Conservation (phyloP, 2,329 filamentous ascomycete species). For the Onygena corvina region DNA sequence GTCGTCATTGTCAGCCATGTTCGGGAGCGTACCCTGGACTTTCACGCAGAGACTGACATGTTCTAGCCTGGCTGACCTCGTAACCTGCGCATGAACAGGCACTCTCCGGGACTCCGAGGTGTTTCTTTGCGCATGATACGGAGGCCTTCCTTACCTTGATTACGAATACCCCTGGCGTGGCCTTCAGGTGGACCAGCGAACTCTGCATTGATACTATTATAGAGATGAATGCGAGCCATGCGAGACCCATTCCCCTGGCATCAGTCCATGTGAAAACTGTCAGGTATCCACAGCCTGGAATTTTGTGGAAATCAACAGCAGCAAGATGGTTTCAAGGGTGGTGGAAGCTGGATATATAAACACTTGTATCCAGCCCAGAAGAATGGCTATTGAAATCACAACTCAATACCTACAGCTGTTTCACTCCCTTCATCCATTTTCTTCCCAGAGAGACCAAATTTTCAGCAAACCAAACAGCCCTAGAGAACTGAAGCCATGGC, state of each 20-base stretch:
- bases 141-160: neutral
- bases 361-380: no score
- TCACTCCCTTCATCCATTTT: neutral
- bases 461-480: neutral
- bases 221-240: slow-evolving; percentile 1
- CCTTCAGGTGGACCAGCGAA: neutral
- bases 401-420: no score
- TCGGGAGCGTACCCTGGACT: no score
- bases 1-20: no score
- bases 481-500: neutral
- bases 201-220: neutral
- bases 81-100: neutral
- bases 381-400: no score
- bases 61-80: no score
- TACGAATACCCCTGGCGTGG: neutral
- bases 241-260: neutral
- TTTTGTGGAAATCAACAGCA: neutral
- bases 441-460: no score
- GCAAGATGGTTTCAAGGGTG: neutral
- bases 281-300: neutral
- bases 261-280: neutral
- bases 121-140: no score
- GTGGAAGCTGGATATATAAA: neutral
- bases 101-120: no score
- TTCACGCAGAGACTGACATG: no score